These are phyloP conservation scores for Eucalyptus fibrosa DNA, from an alignment of 345 rosid genomes.

Conservation along the genomic window DNA sequence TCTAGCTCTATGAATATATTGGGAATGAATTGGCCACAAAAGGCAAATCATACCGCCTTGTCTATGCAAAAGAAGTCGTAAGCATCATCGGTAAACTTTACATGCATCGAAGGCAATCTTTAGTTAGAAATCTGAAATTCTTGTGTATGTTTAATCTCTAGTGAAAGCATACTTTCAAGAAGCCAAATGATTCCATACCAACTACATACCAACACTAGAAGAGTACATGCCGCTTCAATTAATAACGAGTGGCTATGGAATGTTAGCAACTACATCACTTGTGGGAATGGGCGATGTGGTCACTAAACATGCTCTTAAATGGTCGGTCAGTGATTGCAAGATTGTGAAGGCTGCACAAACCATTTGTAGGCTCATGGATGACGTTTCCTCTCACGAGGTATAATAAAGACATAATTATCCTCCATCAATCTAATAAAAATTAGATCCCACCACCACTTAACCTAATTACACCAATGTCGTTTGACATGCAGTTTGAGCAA, in stretches of 20 bases:
- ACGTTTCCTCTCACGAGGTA: background rate
- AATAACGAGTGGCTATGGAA: background rate
- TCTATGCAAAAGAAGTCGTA: background rate
- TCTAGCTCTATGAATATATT: background rate
- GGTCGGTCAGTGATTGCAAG: background rate
- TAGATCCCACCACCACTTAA: background rate
- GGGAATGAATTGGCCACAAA: background rate
- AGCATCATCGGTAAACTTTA: background rate
- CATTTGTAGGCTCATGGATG: slow-evolving; percentile 16
- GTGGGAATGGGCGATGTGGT: slow-evolving; percentile 7
- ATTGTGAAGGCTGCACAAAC: background rate
- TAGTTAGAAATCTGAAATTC: background rate
- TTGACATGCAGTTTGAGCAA: background rate
- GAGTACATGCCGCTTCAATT: background rate
- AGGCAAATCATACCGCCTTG: background rate
- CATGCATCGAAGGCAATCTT: background rate
- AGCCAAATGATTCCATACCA: background rate
- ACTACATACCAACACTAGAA: background rate
- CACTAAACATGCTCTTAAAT: slow-evolving; percentile 2
- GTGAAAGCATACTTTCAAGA: background rate
- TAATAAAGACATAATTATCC: background rate
- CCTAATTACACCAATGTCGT: background rate
- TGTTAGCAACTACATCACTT: background rate
- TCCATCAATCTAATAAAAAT: background rate
- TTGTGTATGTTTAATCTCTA: background rate